Evolutionary conservation across 257 asterid genomes (phyloP), one percentile per base, ranked within the genome.

Genomic region (Nicotiana benthamiana): DNA sequence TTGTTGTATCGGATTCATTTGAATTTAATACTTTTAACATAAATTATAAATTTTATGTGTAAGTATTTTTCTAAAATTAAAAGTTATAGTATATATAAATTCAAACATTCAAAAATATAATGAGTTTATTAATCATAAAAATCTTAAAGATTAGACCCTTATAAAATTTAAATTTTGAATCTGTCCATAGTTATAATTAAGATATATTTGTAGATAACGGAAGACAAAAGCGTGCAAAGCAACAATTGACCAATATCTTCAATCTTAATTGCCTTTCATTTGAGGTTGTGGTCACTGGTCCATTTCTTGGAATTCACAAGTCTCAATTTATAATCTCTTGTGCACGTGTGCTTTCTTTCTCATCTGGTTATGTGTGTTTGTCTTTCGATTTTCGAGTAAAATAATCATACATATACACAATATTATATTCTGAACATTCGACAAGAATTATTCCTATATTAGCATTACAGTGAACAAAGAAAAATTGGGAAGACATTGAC

Each of bases 171-270:
- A 40, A 40, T 7, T 36, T 40, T 40, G 8, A 9, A 40, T 40
- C 1, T 1, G 1, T 34, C 8, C 36, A 3, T 30, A 26, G 11
- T 30, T 3, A 22, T 30, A 30, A 65, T 65, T 30, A 30, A 65
- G 15, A 32, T 17, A 9, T 46, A 22, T 24, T 46, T 57, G 78
- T 72, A 72, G 48, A 72, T 46, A 72, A 72, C 54, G 89, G 59
- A 79, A 74, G 88, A 86, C 91, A 83, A 81, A 72, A 82, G 86
- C 87, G 85, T 89, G 88, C 87, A 87, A 87, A 85, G 89, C 87
- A 87, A 83, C 85, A 84, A 67, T 40, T 72, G 86, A 81, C 86
- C 57, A 40, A 11, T 72, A 72, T 24, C 46, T 72, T 46, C 60
- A 72, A 10, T 54, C 6, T 4, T 72, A 20, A 43, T 72, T 43